Evolutionary conservation across 257 asterid genomes (phyloP).

Genomic region (Scutellaria baicalensis): DNA sequence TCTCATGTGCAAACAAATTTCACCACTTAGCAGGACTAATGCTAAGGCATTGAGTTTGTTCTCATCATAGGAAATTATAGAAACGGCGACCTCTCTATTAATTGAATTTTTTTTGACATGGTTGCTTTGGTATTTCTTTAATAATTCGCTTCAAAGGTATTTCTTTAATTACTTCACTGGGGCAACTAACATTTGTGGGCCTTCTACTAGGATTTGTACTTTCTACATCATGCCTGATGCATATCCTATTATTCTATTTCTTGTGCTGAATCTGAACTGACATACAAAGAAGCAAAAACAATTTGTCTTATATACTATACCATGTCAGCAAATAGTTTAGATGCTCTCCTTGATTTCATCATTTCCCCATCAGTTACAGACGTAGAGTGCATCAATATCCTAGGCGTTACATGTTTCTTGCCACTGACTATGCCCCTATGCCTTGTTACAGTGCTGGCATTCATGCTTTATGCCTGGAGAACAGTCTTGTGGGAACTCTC

Average conservation of each 20-base stretch:
- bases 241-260: neutral
- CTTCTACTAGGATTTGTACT: too few species aligned
- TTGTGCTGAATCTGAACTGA: neutral
- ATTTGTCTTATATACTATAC: neutral
- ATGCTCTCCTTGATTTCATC: neutral
- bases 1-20: neutral
- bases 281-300: neutral
- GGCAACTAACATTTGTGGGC: too few species aligned
- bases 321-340: neutral
- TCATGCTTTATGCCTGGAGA: constrained; percentile 76
- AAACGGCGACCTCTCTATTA: neutral
- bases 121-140: neutral
- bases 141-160: too few species aligned
- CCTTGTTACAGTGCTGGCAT: constrained; percentile 42
- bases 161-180: neutral
- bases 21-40: neutral
- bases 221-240: neutral
- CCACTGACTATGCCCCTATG: neutral
- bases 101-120: neutral
- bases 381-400: neutral
- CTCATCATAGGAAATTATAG: neutral
- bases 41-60: neutral
- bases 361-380: neutral
- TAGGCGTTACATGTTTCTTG: neutral
- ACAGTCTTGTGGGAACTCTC: constrained; percentile 83